phyloP scores from a whole-genome alignment of 805 yeast genomes.

The Ogataea nitratoaversa region DNA sequence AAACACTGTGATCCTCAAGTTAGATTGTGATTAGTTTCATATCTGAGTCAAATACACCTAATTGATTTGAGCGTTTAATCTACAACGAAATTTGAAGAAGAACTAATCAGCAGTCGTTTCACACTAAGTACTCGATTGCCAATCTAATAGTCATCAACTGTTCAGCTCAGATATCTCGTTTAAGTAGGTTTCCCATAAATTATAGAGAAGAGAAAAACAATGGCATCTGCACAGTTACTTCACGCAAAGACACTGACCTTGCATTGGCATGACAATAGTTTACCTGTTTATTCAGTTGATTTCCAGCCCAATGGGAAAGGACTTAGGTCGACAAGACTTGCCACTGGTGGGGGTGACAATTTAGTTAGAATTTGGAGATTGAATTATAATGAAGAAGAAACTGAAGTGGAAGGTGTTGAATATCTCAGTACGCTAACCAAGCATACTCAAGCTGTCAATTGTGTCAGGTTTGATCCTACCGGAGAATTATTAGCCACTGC shows the following conservation, averaged over 20 bases:
- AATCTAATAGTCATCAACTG: too few relatives aligned
- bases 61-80: too few relatives aligned
- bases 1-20: too few relatives aligned
- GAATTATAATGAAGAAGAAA: slow-evolving; percentile 17
- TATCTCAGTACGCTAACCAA: slow-evolving; percentile 78
- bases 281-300: slow-evolving; percentile 66
- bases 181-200: neutral
- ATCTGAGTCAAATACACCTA: too few relatives aligned
- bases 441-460: slow-evolving; percentile 94
- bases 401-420: slow-evolving; percentile 44
- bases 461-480: slow-evolving; percentile 69
- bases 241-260: slow-evolving; percentile 48
- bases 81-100: too few relatives aligned
- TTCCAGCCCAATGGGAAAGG: slow-evolving; percentile 46
- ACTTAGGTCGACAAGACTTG: slow-evolving; percentile 45
- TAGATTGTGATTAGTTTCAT: too few relatives aligned
- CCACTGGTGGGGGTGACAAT: slow-evolving; percentile 94
- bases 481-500: slow-evolving; percentile 82
- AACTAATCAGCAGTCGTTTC: too few relatives aligned
- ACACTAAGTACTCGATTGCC: too few relatives aligned
- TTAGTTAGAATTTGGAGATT: slow-evolving; percentile 57
- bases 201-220: neutral
- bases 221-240: slow-evolving; percentile 6
- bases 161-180: too few relatives aligned
- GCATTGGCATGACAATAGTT: slow-evolving; percentile 72